Conservation (phyloP, 129 eudicot species). For the Saussurea involucrata region DNA sequence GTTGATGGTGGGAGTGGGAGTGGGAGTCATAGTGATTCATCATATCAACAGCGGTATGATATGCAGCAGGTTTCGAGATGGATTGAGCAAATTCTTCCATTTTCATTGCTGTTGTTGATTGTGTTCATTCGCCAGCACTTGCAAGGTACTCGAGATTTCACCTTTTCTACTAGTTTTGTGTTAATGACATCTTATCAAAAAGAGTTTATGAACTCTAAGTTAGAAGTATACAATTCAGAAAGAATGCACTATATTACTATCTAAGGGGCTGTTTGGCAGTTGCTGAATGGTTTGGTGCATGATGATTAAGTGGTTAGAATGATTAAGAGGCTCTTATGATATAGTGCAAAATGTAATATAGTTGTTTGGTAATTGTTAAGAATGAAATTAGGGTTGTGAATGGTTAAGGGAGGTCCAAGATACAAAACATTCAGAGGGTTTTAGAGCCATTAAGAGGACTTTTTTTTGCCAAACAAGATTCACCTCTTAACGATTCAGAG, state of each 20-base stretch:
- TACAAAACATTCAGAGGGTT: too few relatives aligned
- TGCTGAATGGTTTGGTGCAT: too few relatives aligned
- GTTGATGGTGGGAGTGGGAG: constrained; percentile 24
- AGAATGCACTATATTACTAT: neutral
- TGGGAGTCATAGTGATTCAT: constrained; percentile 38
- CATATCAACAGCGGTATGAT: constrained; percentile 57
- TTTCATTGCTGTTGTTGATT: constrained; percentile 61
- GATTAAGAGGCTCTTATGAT: too few relatives aligned
- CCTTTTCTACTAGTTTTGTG: neutral
- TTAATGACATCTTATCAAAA: neutral
- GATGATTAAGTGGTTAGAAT: too few relatives aligned
- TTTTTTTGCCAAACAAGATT: too few relatives aligned
- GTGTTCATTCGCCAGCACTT: constrained; percentile 81
- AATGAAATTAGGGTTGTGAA: too few relatives aligned
- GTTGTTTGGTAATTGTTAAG: too few relatives aligned
- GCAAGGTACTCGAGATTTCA: constrained; percentile 49
- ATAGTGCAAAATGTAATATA: too few relatives aligned
- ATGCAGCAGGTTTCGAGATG: constrained; percentile 59
- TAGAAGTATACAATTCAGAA: neutral
- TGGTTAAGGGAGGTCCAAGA: too few relatives aligned
- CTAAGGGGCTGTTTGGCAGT: too few relatives aligned
- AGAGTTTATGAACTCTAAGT: neutral
- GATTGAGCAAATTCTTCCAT: constrained; percentile 80
- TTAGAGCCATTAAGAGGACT: too few relatives aligned
- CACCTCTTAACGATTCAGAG: too few relatives aligned